Conservation (phyloP, 805 yeast genomes). For the Candida awuae region DNA sequence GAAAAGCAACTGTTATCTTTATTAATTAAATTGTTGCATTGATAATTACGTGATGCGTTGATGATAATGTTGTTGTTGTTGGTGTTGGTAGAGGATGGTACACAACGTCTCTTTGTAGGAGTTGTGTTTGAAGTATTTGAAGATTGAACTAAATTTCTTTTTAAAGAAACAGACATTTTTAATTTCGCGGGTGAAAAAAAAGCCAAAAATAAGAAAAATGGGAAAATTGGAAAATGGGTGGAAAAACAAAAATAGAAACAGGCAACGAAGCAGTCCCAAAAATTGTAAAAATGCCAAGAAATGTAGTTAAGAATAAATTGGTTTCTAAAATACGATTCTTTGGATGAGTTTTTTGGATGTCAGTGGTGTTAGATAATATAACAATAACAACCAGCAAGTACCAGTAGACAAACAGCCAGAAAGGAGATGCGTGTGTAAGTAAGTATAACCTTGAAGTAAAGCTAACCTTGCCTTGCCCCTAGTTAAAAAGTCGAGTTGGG, state of each 20-base stretch:
- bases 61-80: not conserved
- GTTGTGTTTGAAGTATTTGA: not conserved
- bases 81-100: not conserved
- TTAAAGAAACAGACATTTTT: constrained; percentile 4
- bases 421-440: not conserved
- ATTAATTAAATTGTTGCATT: not conserved
- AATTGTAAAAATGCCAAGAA: not conserved
- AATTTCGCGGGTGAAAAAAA: not conserved
- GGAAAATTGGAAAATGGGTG: not conserved
- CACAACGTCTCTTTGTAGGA: not conserved
- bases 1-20: too few species aligned
- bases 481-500: not conserved
- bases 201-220: not conserved
- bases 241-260: constrained; percentile 21
- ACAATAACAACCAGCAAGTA: not conserved
- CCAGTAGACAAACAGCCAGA: not conserved
- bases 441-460: not conserved
- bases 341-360: not conserved
- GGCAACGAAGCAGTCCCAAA: constrained; percentile 33
- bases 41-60: not conserved
- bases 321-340: not conserved
- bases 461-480: not conserved
- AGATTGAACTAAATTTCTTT: constrained; percentile 1
- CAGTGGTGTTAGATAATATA: not conserved
- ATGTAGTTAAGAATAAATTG: not conserved